These are phyloP conservation scores for Diplodia mutila DNA, from an alignment of 2,329 filamentous ascomycete genomes.

Conservation along the genomic window DNA sequence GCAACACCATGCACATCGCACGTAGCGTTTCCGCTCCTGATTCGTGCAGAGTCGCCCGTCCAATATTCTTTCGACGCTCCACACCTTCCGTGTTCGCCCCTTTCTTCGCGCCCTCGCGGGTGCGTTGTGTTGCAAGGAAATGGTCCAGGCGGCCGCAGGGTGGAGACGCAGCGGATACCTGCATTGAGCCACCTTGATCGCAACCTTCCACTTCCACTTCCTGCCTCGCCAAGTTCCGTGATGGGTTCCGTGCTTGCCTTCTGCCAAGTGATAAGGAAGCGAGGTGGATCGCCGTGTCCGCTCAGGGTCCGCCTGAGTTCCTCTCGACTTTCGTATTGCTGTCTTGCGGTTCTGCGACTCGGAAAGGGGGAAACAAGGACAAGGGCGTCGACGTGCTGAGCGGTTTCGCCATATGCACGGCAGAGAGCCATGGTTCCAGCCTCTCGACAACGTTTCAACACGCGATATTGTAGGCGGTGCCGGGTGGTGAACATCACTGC, in stretches of 20 bases:
- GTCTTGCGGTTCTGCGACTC: not conserved
- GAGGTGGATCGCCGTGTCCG: not conserved
- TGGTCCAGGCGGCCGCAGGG: not conserved
- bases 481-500: not conserved
- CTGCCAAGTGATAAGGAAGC: conserved; percentile 9
- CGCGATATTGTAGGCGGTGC: not conserved
- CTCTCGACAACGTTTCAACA: not conserved
- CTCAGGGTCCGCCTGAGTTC: too few relatives aligned
- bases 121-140: not conserved
- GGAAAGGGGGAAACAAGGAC: not conserved
- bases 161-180: not conserved
- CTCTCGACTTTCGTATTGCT: too few relatives aligned
- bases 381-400: too few relatives aligned
- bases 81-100: not conserved
- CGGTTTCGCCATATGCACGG: too few relatives aligned
- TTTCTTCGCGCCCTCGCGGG: not conserved
- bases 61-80: not conserved
- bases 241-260: not conserved
- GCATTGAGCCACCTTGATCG: not conserved
- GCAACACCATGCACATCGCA: not conserved
- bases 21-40: not conserved
- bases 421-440: not conserved
- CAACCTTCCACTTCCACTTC: not conserved
- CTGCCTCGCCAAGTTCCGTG: not conserved
- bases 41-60: not conserved